Evolutionary conservation across 768 basidiomycete species (phyloP).

Genomic region (Termitomyces sp.): DNA sequence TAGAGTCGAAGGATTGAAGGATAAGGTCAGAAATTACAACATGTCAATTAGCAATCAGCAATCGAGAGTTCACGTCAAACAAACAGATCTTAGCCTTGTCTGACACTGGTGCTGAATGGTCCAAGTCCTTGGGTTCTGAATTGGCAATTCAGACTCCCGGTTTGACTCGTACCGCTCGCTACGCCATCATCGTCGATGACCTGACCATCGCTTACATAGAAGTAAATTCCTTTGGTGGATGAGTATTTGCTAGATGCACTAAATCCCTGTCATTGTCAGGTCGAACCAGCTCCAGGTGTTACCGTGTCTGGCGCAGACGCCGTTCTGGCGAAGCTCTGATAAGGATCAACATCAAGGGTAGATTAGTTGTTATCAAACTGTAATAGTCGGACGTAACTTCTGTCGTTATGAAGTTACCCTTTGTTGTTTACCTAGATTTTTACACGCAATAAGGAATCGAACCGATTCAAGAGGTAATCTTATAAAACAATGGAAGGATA

Average conservation of each 20-base stretch:
- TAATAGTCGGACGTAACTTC: slow-evolving; percentile 5
- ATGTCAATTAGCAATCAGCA: not conserved
- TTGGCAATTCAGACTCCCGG: slow-evolving; percentile 49
- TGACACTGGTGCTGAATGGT: slow-evolving; percentile 53
- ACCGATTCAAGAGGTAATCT: not conserved
- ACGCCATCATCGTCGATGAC: slow-evolving; percentile 62
- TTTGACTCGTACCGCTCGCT: slow-evolving; percentile 52
- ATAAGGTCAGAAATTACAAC: slow-evolving; percentile 43
- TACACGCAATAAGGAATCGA: not conserved
- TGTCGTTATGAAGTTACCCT: not conserved
- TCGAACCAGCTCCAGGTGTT: slow-evolving; percentile 44
- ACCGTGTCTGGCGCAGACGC: slow-evolving; percentile 54
- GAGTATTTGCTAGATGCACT: slow-evolving; percentile 7
- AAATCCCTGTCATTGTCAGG: slow-evolving; percentile 24
- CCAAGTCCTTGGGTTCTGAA: slow-evolving; percentile 35
- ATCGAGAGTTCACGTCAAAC: not conserved
- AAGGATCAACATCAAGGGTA: slow-evolving; percentile 11
- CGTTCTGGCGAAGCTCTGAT: slow-evolving; percentile 39
- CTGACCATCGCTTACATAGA: slow-evolving; percentile 62
- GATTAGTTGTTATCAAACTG: not conserved
- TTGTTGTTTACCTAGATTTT: not conserved
- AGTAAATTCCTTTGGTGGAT: slow-evolving; percentile 27
- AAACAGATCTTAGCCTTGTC: slow-evolving; percentile 53
- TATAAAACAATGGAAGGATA: not conserved
- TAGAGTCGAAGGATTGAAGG: slow-evolving; percentile 51